Evolutionary conservation across 257 asterid genomes (phyloP).

Genomic region (Mitragyna speciosa): DNA sequence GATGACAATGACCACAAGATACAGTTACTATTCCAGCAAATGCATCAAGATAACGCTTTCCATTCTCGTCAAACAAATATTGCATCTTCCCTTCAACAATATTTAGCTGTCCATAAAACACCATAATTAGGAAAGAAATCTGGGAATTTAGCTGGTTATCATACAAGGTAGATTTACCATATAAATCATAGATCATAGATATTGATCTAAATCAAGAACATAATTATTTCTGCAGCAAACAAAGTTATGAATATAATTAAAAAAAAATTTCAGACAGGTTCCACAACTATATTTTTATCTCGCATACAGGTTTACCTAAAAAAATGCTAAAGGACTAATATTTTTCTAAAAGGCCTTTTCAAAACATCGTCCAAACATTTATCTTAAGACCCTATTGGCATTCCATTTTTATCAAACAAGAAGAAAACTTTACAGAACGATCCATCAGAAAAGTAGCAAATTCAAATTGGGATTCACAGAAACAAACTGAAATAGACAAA

Average conservation of each 20-base stretch:
- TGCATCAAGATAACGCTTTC: conserved; percentile 90
- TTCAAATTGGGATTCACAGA: neutral
- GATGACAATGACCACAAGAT: conserved; percentile 96
- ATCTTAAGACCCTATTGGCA: neutral
- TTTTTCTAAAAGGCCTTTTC: too few species aligned
- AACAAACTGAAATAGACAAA: neutral
- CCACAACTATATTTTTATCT: too few species aligned
- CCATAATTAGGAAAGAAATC: neutral
- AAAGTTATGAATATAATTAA: too few species aligned
- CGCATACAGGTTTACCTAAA: too few species aligned
- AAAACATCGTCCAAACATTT: too few species aligned
- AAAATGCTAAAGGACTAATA: too few species aligned
- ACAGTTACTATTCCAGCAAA: conserved; percentile 95
- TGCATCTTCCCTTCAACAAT: conserved; percentile 98
- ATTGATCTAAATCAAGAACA: neutral
- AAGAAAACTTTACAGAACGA: neutral
- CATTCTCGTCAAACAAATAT: conserved; percentile 81
- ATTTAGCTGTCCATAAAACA: conserved; percentile 42
- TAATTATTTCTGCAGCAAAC: too few species aligned
- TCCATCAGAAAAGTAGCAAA: neutral
- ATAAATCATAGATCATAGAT: neutral
- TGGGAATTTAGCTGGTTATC: neutral
- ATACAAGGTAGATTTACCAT: neutral
- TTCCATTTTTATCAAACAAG: neutral
- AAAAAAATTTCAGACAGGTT: too few species aligned